These are phyloP conservation scores for Trametopsis cervina DNA, from an alignment of 768 basidiomycete species.

Conservation along the genomic window DNA sequence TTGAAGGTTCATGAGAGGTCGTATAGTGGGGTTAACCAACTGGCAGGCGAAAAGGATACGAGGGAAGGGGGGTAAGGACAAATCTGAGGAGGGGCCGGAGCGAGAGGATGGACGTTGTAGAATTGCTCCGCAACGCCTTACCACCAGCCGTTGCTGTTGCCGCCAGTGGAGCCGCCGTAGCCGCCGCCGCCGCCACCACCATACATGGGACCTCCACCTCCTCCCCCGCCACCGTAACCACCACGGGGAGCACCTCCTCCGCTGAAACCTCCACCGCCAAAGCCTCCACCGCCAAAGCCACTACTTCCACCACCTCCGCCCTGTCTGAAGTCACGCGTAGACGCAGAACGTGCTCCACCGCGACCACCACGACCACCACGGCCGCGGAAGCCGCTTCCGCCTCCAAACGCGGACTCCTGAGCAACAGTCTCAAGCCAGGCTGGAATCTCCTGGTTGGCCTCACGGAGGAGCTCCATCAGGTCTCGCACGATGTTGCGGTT, in stretches of 20 bases:
- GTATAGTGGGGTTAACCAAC: background rate
- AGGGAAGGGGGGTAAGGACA: too few relatives aligned
- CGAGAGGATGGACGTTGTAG: slow-evolving; percentile 1
- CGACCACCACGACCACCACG: slow-evolving; percentile 58
- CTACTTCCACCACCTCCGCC: slow-evolving; percentile 30
- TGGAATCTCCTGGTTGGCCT: slow-evolving; percentile 95
- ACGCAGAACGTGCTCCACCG: slow-evolving; percentile 26
- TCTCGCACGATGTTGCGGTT: slow-evolving; percentile 92
- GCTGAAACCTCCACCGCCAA: slow-evolving; percentile 23
- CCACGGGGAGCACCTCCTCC: slow-evolving; percentile 23
- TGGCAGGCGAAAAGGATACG: background rate
- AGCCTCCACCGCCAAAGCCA: slow-evolving; percentile 28
- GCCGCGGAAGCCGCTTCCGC: slow-evolving; percentile 40
- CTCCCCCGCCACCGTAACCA: slow-evolving; percentile 27
- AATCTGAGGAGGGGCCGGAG: slow-evolving; percentile 5
- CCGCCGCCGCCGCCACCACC: slow-evolving; percentile 22
- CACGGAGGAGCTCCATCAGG: slow-evolving; percentile 86
- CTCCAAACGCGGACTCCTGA: slow-evolving; percentile 71
- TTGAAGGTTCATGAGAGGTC: slow-evolving; percentile 1
- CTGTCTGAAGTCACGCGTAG: slow-evolving; percentile 36
- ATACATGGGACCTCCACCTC: slow-evolving; percentile 23
- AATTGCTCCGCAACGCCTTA: slow-evolving; percentile 20
- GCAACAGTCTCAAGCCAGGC: slow-evolving; percentile 84
- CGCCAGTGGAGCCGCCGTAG: slow-evolving; percentile 21
- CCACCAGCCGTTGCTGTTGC: slow-evolving; percentile 38